A percentile compares a stretch with the other conserved stretches of the same genome.
These are phyloP conservation scores for Penicillium sp. DNA, from an alignment of 2,329 filamentous ascomycete genomes.

Conservation along the genomic window DNA sequence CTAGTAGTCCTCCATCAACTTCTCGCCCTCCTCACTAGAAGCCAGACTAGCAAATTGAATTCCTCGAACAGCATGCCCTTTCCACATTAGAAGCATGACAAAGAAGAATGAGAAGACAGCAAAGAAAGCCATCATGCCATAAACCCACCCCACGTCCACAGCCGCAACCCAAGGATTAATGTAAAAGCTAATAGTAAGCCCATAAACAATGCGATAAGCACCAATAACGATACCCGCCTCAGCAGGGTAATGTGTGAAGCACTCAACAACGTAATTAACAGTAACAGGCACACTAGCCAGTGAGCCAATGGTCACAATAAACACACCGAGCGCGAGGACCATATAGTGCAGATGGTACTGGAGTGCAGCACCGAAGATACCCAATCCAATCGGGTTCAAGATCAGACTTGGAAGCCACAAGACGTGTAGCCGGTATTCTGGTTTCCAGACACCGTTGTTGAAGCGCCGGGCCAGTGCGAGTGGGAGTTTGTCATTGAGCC, in stretches of 20 bases:
- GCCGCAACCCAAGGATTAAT: slow-evolving; percentile 39
- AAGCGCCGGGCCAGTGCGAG: slow-evolving; percentile 32
- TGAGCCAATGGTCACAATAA: slow-evolving; percentile 41
- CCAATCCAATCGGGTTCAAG: slow-evolving; percentile 32
- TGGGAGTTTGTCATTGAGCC: slow-evolving; percentile 42
- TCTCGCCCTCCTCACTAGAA: slow-evolving; percentile 23
- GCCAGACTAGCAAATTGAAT: slow-evolving; percentile 21
- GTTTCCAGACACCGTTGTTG: slow-evolving; percentile 33
- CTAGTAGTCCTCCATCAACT: background rate
- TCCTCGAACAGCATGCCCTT: slow-evolving; percentile 21
- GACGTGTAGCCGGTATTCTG: slow-evolving; percentile 35
- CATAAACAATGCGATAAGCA: slow-evolving; percentile 36
- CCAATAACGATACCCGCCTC: slow-evolving; percentile 35
- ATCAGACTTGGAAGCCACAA: slow-evolving; percentile 30
- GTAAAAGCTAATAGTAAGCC: slow-evolving; percentile 42
- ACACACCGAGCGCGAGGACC: slow-evolving; percentile 41
- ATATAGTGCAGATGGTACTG: slow-evolving; percentile 44
- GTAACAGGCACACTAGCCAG: slow-evolving; percentile 27
- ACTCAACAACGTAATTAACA: slow-evolving; percentile 29
- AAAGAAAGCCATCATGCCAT: slow-evolving; percentile 45
- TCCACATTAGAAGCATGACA: slow-evolving; percentile 28
- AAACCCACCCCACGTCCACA: slow-evolving; percentile 41
- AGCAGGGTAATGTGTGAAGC: slow-evolving; percentile 38
- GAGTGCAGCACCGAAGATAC: slow-evolving; percentile 40
- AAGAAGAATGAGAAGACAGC: slow-evolving; percentile 24